phyloP scores from a whole-genome alignment of 2,329 filamentous ascomycete genomes.

The Eutypa lata region DNA sequence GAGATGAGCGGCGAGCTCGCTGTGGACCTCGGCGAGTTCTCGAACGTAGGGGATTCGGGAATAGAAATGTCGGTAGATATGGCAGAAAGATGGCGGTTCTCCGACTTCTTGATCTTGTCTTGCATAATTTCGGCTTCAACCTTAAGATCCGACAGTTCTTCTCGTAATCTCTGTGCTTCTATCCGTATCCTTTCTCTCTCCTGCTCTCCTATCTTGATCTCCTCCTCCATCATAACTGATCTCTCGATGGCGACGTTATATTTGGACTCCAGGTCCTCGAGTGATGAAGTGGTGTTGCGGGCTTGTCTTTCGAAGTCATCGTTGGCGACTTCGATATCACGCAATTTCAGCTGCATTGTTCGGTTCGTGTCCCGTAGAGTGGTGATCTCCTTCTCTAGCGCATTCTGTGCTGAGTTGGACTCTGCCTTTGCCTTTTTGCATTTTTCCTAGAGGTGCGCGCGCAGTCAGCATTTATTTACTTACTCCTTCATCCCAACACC shows the following conservation, averaged over 20 bases:
- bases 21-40: conserved; percentile 76
- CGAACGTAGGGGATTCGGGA: conserved; percentile 69
- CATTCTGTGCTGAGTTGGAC: conserved; percentile 77
- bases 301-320: conserved; percentile 98
- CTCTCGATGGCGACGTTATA: conserved; percentile 94
- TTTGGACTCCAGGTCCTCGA: conserved; percentile 96
- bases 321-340: conserved; percentile 96
- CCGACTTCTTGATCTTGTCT: conserved; percentile 81
- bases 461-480: conserved; percentile 16
- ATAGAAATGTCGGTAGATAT: conserved; percentile 62
- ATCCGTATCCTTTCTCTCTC: conserved; percentile 88
- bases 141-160: conserved; percentile 89
- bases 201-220: conserved; percentile 86
- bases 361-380: conserved; percentile 81
- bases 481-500: background rate
- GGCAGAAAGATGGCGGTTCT: conserved; percentile 53
- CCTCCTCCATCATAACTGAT: conserved; percentile 89
- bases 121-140: conserved; percentile 93
- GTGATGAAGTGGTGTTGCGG: conserved; percentile 88
- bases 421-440: conserved; percentile 93
- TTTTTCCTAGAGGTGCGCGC: conserved; percentile 63
- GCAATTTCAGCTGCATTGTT: conserved; percentile 75
- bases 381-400: conserved; percentile 93
- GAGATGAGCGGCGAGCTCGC: conserved; percentile 86
- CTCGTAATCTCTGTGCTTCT: conserved; percentile 82